These are phyloP conservation scores for Hydrangea macrophylla DNA, from an alignment of 148 eudicot genomes.

Conservation along the genomic window DNA sequence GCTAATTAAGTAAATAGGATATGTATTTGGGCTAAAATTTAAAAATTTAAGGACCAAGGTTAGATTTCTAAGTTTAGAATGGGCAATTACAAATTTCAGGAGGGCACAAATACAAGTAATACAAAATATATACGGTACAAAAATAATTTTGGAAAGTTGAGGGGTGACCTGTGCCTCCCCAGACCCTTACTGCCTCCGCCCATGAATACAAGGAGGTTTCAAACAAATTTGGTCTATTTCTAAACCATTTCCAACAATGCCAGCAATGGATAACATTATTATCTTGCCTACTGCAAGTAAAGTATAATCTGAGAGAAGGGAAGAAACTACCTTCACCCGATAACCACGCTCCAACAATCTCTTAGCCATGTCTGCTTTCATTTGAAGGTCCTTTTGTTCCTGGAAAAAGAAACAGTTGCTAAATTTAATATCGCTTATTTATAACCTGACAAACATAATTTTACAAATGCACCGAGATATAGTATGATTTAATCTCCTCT, in stretches of 20 bases:
- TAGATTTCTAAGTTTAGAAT: too few species aligned
- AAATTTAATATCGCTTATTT: background rate
- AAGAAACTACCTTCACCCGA: constrained; percentile 69
- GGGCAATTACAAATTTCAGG: too few species aligned
- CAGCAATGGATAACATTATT: constrained; percentile 3
- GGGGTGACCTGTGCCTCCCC: background rate
- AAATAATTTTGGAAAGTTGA: too few species aligned
- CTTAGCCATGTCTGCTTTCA: constrained; percentile 62
- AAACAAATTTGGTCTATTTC: background rate
- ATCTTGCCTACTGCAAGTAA: background rate
- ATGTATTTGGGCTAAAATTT: too few species aligned
- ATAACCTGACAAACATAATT: background rate
- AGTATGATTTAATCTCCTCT: too few species aligned
- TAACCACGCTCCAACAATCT: constrained; percentile 75
- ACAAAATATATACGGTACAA: too few species aligned
- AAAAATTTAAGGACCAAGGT: too few species aligned
- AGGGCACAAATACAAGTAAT: too few species aligned
- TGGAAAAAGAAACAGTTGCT: constrained; percentile 23
- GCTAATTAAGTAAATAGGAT: too few species aligned
- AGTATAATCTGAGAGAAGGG: background rate
- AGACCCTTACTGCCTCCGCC: too few species aligned
- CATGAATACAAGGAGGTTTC: too few species aligned
- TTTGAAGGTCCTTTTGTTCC: constrained; percentile 71
- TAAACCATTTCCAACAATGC: background rate
- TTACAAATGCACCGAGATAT: background rate